These are phyloP conservation scores for Hibiscus mutabilis DNA, from an alignment of 345 rosid species.

Conservation along the genomic window DNA sequence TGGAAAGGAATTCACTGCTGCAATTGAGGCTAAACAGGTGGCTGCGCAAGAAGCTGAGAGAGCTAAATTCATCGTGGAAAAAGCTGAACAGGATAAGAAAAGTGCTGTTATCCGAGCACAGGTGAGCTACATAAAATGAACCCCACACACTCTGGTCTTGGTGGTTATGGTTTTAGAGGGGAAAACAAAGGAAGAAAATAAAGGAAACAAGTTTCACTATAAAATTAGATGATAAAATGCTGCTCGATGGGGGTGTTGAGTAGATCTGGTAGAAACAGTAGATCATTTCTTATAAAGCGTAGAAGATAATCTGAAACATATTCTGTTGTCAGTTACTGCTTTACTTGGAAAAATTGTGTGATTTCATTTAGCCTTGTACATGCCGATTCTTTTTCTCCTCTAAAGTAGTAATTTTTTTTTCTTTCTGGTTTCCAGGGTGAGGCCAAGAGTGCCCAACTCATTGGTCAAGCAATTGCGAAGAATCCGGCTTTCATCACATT, in stretches of 20 bases:
- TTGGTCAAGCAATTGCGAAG: conserved; percentile 89
- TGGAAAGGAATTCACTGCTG: conserved; percentile 90
- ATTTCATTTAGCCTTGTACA: not conserved
- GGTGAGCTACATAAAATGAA: conserved; percentile 29
- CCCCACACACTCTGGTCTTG: not conserved
- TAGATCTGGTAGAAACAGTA: not conserved
- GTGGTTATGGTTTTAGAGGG: not conserved
- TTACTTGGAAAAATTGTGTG: not conserved
- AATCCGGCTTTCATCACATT: conserved; percentile 87
- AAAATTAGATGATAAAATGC: not conserved
- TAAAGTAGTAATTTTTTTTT: not conserved
- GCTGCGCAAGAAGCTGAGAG: conserved; percentile 96
- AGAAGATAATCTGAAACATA: no score
- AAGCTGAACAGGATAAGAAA: conserved; percentile 89
- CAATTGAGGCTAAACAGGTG: conserved; percentile 93
- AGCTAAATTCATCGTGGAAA: conserved; percentile 85
- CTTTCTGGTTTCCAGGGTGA: conserved; percentile 54
- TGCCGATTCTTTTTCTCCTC: not conserved
- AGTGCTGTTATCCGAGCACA: conserved; percentile 90
- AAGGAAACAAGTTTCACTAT: not conserved
- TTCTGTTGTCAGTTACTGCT: no score
- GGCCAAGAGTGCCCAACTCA: conserved; percentile 86
- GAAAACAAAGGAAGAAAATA: not conserved
- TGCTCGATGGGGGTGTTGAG: not conserved
- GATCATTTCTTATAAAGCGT: not conserved